Base-by-base conservation (phyloP, 2,329 filamentous ascomycete genomes). In the Tricladium varicosporioides region DNA sequence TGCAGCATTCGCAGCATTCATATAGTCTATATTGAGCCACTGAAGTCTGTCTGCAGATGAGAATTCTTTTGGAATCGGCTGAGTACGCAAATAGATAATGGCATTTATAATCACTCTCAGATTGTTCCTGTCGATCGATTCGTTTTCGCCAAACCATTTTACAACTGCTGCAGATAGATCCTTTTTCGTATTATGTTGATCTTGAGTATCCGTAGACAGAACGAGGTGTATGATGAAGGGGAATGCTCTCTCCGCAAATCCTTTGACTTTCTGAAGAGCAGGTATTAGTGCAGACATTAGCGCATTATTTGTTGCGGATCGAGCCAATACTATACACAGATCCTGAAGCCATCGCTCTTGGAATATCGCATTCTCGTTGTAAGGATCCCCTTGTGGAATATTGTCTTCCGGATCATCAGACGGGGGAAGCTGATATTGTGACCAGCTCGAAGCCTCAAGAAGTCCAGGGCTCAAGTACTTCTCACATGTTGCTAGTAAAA, bases 181-280 rank as follows among this genome's bases (percentile, higher is more conserved):
- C 7, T 80, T 77, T 54, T 86, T 88, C 32, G 85, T 74, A 1
- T 72, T 74, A 60, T 84, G 81, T 27, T 85, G 80, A 42, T 79
- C 78, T 27, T 87, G 80, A n/a, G 81, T 73, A 65, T 93, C 87
- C 43, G 83, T 81, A 1, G 85, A 76, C 0, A 99, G 78, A 14
- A 92, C 85, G 44, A 96, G 77, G 72, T 99, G 95, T 2, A 96
- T 76, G 53, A 97, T 82, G 63, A 90, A 95, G 0, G 92, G 92
- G 50, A 97, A 87, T 0, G 91, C 78, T 44, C 85, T 81, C 59
- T 86, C 81, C 0, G 92, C 88, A 67, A 97, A 85, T 0, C 83
- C 82, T 43, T 83, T 79, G 22, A 93, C 83, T 11, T 80, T 78
- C 11, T 76, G 72, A 4, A 97, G 75, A 42, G 94, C 80, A 5